These are phyloP conservation scores for Kluyveromyces dobzhanskii DNA, from an alignment of 805 yeast species.

Conservation along the genomic window DNA sequence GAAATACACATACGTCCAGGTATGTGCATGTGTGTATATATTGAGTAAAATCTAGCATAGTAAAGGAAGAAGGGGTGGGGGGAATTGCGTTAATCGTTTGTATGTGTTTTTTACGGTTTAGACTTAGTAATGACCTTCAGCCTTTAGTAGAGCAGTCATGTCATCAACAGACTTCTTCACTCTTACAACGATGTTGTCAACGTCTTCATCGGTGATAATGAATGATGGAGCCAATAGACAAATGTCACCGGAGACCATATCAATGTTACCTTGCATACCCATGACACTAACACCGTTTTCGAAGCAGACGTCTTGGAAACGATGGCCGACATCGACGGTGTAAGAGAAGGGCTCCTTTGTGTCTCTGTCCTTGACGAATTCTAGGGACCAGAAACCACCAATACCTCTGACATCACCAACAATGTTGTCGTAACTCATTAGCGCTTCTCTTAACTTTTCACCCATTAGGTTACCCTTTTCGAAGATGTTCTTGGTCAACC, in stretches of 20 bases:
- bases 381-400: slow-evolving; percentile 53
- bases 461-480: slow-evolving; percentile 37
- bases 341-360: slow-evolving; percentile 43
- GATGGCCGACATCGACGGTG: slow-evolving; percentile 30
- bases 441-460: slow-evolving; percentile 27
- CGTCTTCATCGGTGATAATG: slow-evolving; percentile 35
- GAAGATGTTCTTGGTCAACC: slow-evolving; percentile 35
- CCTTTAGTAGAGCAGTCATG: slow-evolving; percentile 10
- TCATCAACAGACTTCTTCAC: slow-evolving; percentile 34
- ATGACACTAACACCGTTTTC: slow-evolving; percentile 41
- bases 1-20: too few relatives aligned
- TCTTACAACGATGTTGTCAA: slow-evolving; percentile 34
- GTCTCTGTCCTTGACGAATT: slow-evolving; percentile 43
- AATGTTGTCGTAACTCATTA: slow-evolving; percentile 28
- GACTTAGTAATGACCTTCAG: slow-evolving; percentile 11
- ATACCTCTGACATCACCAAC: slow-evolving; percentile 58
- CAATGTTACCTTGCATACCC: slow-evolving; percentile 39
- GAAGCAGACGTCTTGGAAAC: slow-evolving; percentile 29
- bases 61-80: too few relatives aligned
- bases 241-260: slow-evolving; percentile 36
- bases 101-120: too few relatives aligned
- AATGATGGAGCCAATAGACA: slow-evolving; percentile 42
- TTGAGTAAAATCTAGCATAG: too few relatives aligned
- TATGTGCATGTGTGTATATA: too few relatives aligned
- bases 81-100: too few relatives aligned